These are phyloP conservation scores for Coemansia sp. DNA, from an alignment of 192 early-diverging fungal species.

Conservation along the genomic window DNA sequence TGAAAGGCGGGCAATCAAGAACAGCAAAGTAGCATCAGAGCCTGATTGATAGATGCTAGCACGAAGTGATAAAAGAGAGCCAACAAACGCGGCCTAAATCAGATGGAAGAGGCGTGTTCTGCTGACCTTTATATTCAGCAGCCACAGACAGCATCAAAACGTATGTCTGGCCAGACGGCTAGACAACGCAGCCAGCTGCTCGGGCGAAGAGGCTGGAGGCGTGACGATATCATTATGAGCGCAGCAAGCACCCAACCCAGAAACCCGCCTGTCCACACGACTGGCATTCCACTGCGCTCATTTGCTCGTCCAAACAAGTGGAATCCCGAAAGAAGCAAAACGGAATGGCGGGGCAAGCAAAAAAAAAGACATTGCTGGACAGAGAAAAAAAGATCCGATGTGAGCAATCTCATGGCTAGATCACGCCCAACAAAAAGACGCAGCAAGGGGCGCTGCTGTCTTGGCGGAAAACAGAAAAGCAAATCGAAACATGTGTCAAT, in stretches of 20 bases:
- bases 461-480: background rate
- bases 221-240: background rate
- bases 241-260: background rate
- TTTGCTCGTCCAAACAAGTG: background rate
- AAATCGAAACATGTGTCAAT: slow-evolving; percentile 11
- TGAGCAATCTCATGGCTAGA: slow-evolving; percentile 18
- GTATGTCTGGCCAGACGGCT: background rate
- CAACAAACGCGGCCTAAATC: background rate
- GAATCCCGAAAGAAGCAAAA: background rate
- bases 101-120: background rate
- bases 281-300: background rate
- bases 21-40: background rate
- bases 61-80: background rate
- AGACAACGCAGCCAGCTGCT: background rate
- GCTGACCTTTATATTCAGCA: background rate
- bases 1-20: background rate
- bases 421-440: slow-evolving; percentile 10
- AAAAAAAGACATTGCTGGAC: background rate
- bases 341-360: background rate
- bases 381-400: background rate
- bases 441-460: background rate
- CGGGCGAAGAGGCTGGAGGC: background rate
- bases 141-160: background rate
- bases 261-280: background rate
- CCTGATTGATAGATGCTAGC: background rate